A percentile compares a stretch with the other conserved stretches of the same genome.
phyloP scores from a whole-genome alignment of 768 basidiomycete genomes.

The Collybia nuda region DNA sequence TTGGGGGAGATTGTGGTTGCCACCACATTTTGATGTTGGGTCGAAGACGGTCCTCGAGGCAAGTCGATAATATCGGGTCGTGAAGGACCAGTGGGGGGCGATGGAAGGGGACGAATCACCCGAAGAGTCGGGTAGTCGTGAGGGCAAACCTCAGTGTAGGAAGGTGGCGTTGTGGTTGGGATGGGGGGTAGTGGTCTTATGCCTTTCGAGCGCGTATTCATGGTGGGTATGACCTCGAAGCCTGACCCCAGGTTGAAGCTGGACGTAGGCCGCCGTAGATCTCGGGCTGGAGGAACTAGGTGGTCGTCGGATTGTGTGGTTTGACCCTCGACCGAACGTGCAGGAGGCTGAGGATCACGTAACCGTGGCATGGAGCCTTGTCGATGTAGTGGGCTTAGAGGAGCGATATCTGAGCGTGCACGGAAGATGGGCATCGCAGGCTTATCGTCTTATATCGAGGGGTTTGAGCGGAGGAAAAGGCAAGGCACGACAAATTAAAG shows the following conservation, averaged over 20 bases:
- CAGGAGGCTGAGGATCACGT: no score
- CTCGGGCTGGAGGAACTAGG: background rate
- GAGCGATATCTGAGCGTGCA: no score
- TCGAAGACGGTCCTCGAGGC: background rate
- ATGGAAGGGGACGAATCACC: slow-evolving; percentile 13
- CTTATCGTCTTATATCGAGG: no score
- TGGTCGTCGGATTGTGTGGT: background rate
- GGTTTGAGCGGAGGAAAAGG: no score
- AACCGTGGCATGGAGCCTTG: no score
- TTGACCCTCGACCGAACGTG: background rate
- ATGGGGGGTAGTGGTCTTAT: slow-evolving; percentile 16
- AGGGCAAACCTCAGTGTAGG: background rate
- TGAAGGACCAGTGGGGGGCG: slow-evolving; percentile 8
- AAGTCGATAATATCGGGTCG: background rate
- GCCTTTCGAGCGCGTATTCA: background rate
- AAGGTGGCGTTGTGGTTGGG: slow-evolving; percentile 4
- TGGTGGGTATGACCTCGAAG: background rate
- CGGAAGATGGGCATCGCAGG: no score
- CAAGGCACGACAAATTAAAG: no score
- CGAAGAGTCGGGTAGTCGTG: no score
- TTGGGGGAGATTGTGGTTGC: background rate
- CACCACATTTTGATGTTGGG: background rate
- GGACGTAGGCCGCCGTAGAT: background rate
- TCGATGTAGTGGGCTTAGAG: no score
- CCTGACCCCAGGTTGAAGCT: background rate